Evolutionary conservation across 257 asterid genomes (phyloP), one percentile per base, ranked within the genome.

Genomic region (Leonotis leonurus): DNA sequence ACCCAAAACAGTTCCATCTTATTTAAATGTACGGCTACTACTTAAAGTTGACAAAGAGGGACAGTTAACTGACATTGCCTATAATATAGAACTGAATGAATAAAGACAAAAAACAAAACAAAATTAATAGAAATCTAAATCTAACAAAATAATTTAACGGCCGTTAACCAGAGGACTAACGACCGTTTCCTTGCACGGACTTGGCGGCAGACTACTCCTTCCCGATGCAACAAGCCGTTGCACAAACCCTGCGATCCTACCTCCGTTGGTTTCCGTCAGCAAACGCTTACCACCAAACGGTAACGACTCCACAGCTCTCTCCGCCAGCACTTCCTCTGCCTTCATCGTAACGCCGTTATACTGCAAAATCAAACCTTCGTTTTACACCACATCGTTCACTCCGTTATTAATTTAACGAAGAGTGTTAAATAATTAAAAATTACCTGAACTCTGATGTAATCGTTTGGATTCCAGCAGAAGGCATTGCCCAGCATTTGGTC

Each of bases 401-500:
- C 29, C 30, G 43, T 25, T 43, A 30, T 3, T 26, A 5, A 27
- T 14, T 3, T 6, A 11, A 62, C 14, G 54, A 18, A 53, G 32
- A 39, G 52, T n/a, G n/a, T n/a, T n/a, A n/a, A n/a, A n/a, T 12
- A 43, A 17, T 36, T 10, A 11, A 1, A 8, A 20, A 3, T 54
- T 57, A 91, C 98, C 98, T 91, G 98, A 73, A 92, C 79, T 76
- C 99, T 77, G 79, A 92, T 74, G 83, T 92, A 89, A 49, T 83
- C 86, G 18, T 77, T 79, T 13, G 85, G 84, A 68, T 89, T 92
- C 95, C 92, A 89, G 82, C 89, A 75, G 75, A 92, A 92, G 51
- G 99, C 95, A 65, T 92, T 83, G 9, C 97, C 90, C 3, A 92
- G 81, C 85, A 92, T 69, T 70, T 92, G 99, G 70, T 92, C 99